Base-by-base conservation (phyloP, 1,139 yeast genomes). In the Yamadazyma sp. region DNA sequence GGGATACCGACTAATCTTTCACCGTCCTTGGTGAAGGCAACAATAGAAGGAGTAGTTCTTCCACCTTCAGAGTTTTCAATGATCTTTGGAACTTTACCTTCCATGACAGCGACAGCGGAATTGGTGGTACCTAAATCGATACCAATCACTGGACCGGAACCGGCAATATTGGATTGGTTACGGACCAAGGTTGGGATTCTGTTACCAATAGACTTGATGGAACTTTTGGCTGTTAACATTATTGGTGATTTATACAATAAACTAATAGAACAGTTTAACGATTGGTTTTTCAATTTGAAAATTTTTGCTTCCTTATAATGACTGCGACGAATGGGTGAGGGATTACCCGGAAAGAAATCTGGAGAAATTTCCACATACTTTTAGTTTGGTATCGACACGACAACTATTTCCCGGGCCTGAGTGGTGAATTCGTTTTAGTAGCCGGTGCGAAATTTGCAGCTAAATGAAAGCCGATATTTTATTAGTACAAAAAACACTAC, bases 61-160 rank as follows among this genome's bases (percentile, higher is more conserved):
- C 96, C 87, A 81, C 98, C 98, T 76, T 92, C 98, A 47, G 96
- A 86, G 73, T 92, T 92, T 76, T 91, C 98, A 58, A 92, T 86
- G 58, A 94, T 95, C 75, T 88, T 88, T 58, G 98, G 98, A 46
- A 84, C 73, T 72, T 88, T 87, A 66, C 98, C 98, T 49, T 58
- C 62, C 62, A 92, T 91, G 52, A 92, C 75, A 47, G 98, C 98
- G 51, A 92, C 98, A 45, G 98, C 98, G 43, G 98, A 92, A 81
- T 92, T 92, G 70, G 98, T 92, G 69, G 98, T 92, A 75, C 98
- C 98, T 67, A 92, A 80, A 75, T 92, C 98, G 64, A 92, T 91
- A 78, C 98, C 98, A 61, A 92, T 91, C 46, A 92, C 98, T 58
- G 91, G 78, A 43, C 89, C 89, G 56, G 72, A 72, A 56, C 64